Base-by-base conservation (phyloP, 257 asterid species). In the Salvia splendens region DNA sequence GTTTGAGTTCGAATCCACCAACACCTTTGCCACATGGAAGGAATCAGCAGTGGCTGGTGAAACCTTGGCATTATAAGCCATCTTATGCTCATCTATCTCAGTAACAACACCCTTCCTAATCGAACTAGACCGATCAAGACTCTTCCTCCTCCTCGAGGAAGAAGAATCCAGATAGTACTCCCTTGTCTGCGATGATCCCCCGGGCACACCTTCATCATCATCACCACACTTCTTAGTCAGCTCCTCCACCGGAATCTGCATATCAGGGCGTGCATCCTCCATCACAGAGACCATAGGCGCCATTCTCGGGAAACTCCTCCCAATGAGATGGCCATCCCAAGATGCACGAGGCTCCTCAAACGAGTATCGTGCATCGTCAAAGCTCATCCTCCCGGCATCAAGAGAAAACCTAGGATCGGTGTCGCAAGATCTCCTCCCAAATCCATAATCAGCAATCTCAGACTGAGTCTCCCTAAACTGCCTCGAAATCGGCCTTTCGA, bases 291-390 rank as follows among this genome's bases (percentile, higher is more conserved):
- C 83, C 96, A 88, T 91, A 1, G 89, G 90, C 0, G 89, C 81
- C 81, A 87, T 81, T 70, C 92, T 84, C 5, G 90, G 88, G 30
- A 87, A 76, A 54, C 75, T 85, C 77, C 82, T 81, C 2, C 94
- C 96, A 12, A 77, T 79, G 77, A 91, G 60, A 69, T 89, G 50
- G 8, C 93, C 98, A 70, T 91, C 98, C 83, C 96, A 92, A 4
- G 96, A 86, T 56, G 96, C 98, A 15, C 95, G 82, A 36, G 96
- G 95, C 85, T 92, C 92, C 5, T 92, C 96, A 5, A 89, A 83
- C 1, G 98, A 89, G 52, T 84, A 92, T 50, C 98, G 71, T 0
- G 95, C 83, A 81, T 85, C 96, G 61, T 91, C 96, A 33, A 88
- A 81, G 74, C 95, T 85, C 54, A 88, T 85, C 76, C 98, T 75